Evolutionary conservation across 106 monocot genomes (phyloP).

Genomic region (Dioscorea dumetorum): DNA sequence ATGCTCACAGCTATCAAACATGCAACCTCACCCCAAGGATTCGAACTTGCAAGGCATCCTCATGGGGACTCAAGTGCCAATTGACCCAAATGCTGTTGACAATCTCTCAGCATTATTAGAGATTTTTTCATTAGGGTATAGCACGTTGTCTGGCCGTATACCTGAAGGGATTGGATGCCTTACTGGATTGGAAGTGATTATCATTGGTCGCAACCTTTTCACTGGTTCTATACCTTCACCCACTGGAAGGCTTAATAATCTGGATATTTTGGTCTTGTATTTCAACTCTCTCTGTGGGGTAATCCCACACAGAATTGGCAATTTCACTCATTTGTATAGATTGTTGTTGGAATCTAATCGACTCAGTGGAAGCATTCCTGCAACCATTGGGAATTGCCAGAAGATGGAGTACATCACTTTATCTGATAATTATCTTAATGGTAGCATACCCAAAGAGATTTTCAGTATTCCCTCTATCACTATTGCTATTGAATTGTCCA

Average conservation of each 20-base stretch:
- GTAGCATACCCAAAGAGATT: slow-evolving; percentile 22
- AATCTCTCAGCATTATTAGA: slow-evolving; percentile 12
- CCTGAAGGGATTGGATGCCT: slow-evolving; percentile 13
- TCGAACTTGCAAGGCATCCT: too few relatives aligned
- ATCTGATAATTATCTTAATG: slow-evolving; percentile 13
- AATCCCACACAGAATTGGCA: slow-evolving; percentile 12
- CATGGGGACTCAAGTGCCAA: too few relatives aligned
- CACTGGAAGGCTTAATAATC: slow-evolving; percentile 12
- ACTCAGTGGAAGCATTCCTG: slow-evolving; percentile 15
- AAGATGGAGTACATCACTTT: slow-evolving; percentile 8
- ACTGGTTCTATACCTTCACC: slow-evolving; percentile 8
- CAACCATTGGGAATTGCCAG: slow-evolving; percentile 12
- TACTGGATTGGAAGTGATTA: not conserved
- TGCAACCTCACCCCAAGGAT: too few relatives aligned
- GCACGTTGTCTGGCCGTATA: slow-evolving; percentile 2
- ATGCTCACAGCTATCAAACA: too few relatives aligned
- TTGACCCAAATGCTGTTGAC: too few relatives aligned
- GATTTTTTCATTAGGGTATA: not conserved
- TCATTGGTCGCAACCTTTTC: slow-evolving; percentile 1
- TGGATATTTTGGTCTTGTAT: slow-evolving; percentile 7
- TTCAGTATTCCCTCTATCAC: slow-evolving; percentile 12
- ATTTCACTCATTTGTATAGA: slow-evolving; percentile 15
- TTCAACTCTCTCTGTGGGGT: slow-evolving; percentile 10
- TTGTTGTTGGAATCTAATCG: slow-evolving; percentile 11
- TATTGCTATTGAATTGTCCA: slow-evolving; percentile 10